phyloP scores from a whole-genome alignment of 352 stramenopile species.

The Phytophthora podocarpi region DNA sequence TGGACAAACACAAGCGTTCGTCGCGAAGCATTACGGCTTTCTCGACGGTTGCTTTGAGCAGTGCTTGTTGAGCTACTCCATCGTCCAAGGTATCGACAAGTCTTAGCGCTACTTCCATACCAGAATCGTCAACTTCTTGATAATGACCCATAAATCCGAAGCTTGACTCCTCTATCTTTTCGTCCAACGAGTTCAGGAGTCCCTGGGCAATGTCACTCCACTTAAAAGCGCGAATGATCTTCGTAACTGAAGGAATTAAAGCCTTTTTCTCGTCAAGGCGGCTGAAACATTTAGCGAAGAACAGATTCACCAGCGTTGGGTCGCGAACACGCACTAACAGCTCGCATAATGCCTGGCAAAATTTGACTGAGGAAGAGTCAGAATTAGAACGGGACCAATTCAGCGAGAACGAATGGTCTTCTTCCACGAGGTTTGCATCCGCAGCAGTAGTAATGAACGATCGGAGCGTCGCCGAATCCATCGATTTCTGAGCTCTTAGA shows the following conservation, averaged over 20 bases:
- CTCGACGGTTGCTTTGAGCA: neutral
- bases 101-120: slow-evolving; percentile 1
- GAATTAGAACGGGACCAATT: neutral
- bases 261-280: neutral
- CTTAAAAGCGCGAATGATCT: neutral
- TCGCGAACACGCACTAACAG: neutral
- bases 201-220: neutral
- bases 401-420: neutral
- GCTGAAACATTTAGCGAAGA: neutral
- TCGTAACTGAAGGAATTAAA: too few relatives aligned
- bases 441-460: too few relatives aligned
- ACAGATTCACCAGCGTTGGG: neutral
- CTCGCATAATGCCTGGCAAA: neutral
- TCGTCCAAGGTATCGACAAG: slow-evolving; percentile 6
- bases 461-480: too few relatives aligned
- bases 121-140: neutral
- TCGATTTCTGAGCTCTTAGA: too few relatives aligned
- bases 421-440: too few relatives aligned
- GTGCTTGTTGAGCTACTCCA: neutral
- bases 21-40: neutral
- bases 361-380: neutral
- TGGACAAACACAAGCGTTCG: neutral
- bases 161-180: neutral
- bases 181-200: neutral
- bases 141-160: neutral